Percentiles rank a stretch among this genome's conserved stretches.
These are phyloP conservation scores for Fusarium proliferatum DNA, from an alignment of 2,329 filamentous ascomycete species.

Conservation along the genomic window DNA sequence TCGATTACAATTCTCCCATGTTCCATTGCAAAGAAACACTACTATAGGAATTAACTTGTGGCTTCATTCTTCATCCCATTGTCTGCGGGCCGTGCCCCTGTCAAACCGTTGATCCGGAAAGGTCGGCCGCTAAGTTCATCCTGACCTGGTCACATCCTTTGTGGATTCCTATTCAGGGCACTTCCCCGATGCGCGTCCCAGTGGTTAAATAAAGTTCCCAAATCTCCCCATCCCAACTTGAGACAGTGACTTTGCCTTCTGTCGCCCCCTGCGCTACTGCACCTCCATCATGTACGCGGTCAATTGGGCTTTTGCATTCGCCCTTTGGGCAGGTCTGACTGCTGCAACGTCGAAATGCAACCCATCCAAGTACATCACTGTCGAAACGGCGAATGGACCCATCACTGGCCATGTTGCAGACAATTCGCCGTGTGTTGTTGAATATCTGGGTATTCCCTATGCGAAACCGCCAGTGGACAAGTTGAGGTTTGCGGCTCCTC, in stretches of 20 bases:
- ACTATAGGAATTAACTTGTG: rapidly evolving
- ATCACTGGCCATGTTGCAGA: slow-evolving; percentile 49
- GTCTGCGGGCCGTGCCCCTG: background rate
- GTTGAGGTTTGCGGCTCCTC: slow-evolving; percentile 52
- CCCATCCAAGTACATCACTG: slow-evolving; percentile 34
- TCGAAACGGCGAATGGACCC: slow-evolving; percentile 49
- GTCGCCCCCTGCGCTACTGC: background rate
- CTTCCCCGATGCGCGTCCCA: background rate
- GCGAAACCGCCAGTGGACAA: slow-evolving; percentile 52
- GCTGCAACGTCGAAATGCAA: slow-evolving; percentile 27
- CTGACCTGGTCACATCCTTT: background rate
- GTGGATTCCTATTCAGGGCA: background rate
- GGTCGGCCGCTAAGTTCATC: background rate
- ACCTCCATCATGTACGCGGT: slow-evolving; percentile 14
- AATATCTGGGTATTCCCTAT: slow-evolving; percentile 56
- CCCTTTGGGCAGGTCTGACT: slow-evolving; percentile 17
- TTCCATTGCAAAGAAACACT: rapidly evolving
- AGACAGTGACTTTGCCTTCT: background rate
- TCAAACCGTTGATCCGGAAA: background rate
- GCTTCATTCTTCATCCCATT: background rate
- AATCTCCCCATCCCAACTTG: background rate
- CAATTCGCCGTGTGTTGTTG: slow-evolving; percentile 47
- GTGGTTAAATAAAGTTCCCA: background rate
- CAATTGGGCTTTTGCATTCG: background rate
- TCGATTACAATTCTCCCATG: rapidly evolving